Base-by-base conservation (phyloP, 164 flowering plant species). In the Tetrastigma voinierianum region DNA sequence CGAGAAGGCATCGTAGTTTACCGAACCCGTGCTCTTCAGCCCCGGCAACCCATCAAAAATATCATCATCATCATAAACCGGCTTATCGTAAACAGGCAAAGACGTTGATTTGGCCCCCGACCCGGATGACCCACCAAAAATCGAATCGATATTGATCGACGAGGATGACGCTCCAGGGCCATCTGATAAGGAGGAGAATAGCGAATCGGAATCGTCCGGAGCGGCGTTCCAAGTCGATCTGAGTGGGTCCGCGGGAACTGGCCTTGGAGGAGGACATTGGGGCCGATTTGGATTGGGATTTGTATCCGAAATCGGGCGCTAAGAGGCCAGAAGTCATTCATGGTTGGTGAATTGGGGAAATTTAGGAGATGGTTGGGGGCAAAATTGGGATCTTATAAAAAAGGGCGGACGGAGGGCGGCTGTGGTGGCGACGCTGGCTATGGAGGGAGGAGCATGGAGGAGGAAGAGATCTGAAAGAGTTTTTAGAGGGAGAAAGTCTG, bases 11-110 rank as follows among this genome's bases (percentile, higher is more conserved):
- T 68, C 79, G 48, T 59, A 60, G 24, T 68, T 67, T 5, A 47
- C 64, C 45, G 10, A 54, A 21, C 54, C 13, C 5, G 77, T 43
- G 23, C 59, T 65, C 67, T 62, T 71, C 61, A 67, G 10, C 25
- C 77, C 77, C 9, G 66, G 75, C 14, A 67, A 51, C 18, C 75
- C 75, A 13, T 59, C 71, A 17, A 75, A 67, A 60, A 75, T 61
- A 51, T 75, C 72, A 45, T 70, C 72, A 45, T 70, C 78, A 57
- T 75, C 78, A 43, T 62, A 75, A 7, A 75, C 72, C 1, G 75
- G 78, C 65, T 75, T 67, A 53, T 75, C 75, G 53, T 49, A 75
- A n/a, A 67, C 68, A 2, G 78, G 78, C 47, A 15, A 54, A 9
- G 65, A 20, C 65, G 18, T 24, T 57, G 23, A 14, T n/a, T 57